Evolutionary conservation across 2,329 filamentous ascomycete genomes (phyloP).

Genomic region (Penicillium sp.): DNA sequence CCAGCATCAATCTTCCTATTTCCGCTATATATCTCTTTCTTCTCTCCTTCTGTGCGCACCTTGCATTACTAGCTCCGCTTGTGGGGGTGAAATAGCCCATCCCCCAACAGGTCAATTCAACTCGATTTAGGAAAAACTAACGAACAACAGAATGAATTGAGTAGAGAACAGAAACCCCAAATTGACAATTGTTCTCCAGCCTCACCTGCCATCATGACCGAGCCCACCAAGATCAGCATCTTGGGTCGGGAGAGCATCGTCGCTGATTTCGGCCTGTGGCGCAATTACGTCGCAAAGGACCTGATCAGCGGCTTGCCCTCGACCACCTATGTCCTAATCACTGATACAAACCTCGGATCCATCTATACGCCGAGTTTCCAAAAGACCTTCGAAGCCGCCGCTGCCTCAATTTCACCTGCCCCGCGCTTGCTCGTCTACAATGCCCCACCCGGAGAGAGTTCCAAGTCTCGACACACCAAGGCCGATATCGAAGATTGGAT

Average conservation of each 20-base stretch:
- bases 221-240: constrained; percentile 73
- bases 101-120: constrained; percentile 12
- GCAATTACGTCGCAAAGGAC: constrained; percentile 79
- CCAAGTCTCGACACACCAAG: constrained; percentile 92
- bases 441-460: constrained; percentile 89
- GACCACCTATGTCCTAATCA: constrained; percentile 94
- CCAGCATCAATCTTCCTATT: constrained; percentile 11
- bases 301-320: constrained; percentile 77
- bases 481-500: constrained; percentile 98
- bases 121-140: constrained; percentile 21
- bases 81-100: constrained; percentile 25
- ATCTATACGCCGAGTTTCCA: constrained; percentile 82
- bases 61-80: constrained; percentile 29
- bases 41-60: constrained; percentile 12
- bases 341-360: constrained; percentile 87
- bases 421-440: constrained; percentile 82
- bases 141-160: constrained; percentile 35
- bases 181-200: constrained; percentile 17
- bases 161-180: constrained; percentile 16
- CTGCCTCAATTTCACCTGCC: constrained; percentile 53
- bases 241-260: constrained; percentile 89
- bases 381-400: constrained; percentile 64
- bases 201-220: constrained; percentile 38
- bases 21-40: constrained; percentile 1
- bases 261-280: constrained; percentile 90